phyloP scores from a whole-genome alignment of 495 filamentous ascomycete genomes.

The Neurospora pannonica region DNA sequence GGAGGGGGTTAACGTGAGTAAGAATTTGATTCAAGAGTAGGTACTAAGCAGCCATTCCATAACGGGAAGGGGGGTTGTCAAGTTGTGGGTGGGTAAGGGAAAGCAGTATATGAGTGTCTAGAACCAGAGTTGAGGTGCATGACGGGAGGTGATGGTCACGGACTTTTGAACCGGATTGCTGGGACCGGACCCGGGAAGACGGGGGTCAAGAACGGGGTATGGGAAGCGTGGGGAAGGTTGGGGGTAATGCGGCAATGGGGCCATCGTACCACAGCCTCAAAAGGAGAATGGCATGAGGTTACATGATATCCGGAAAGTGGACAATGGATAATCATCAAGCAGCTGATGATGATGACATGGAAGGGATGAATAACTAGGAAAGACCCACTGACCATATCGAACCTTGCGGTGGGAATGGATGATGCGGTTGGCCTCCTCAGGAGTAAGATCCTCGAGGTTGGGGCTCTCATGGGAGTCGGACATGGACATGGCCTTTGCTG shows the following conservation, averaged over 20 bases:
- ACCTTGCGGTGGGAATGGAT: slow-evolving; percentile 52
- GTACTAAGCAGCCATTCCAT: neutral
- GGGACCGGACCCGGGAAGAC: neutral
- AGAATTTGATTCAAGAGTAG: neutral
- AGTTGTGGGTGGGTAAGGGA: neutral
- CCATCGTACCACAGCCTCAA: neutral
- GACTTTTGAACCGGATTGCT: neutral
- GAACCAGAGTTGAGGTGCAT: neutral
- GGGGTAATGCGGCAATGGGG: neutral
- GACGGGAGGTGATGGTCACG: neutral
- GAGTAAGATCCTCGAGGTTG: slow-evolving; percentile 39
- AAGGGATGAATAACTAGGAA: neutral
- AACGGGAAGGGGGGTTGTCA: neutral
- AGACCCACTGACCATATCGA: slow-evolving; percentile 42
- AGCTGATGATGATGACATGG: slow-evolving; percentile 1
- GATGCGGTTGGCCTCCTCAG: slow-evolving; percentile 48
- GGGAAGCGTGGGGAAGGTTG: neutral
- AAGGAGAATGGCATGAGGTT: neutral
- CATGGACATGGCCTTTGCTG: slow-evolving; percentile 8
- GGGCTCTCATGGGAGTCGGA: slow-evolving; percentile 29
- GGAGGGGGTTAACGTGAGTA: slow-evolving; percentile 6
- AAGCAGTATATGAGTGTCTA: neutral
- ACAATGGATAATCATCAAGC: neutral
- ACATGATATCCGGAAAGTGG: neutral
- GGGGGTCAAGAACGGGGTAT: neutral